phyloP scores from a whole-genome alignment of 139 green algal species.

The Chlamydomonas sphaeroides region DNA sequence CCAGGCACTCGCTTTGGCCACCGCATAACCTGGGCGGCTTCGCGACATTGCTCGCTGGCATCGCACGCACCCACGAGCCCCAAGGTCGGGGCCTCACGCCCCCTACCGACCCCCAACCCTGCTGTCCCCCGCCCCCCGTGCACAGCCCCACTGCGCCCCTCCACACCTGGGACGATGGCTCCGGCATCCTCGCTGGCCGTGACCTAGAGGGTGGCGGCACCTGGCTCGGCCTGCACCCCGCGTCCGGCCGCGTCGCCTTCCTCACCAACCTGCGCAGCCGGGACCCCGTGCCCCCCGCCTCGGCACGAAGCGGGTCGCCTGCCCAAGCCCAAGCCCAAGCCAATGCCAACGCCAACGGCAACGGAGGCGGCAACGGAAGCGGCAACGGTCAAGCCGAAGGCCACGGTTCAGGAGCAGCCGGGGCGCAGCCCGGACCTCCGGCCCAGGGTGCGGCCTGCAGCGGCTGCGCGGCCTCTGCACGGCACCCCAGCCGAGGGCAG shows the following conservation, averaged over 20 bases:
- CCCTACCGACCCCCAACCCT: background rate
- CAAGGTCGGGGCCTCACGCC: background rate
- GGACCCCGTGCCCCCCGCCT: background rate
- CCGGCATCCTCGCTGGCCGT: slow-evolving; percentile 63
- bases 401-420: no score
- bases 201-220: slow-evolving; percentile 69
- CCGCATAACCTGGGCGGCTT: background rate
- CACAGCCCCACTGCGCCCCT: slow-evolving; percentile 61
- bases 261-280: slow-evolving; percentile 75
- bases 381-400: no score
- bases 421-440: no score
- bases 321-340: no score
- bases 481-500: slow-evolving; percentile 55
- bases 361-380: background rate
- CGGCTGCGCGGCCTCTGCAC: no score
- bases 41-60: background rate
- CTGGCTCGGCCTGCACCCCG: slow-evolving; percentile 71
- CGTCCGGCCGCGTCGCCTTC: slow-evolving; percentile 59
- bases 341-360: background rate
- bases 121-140: background rate
- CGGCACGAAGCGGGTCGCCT: no score
- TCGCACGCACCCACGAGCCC: background rate
- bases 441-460: no score
- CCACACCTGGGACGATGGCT: slow-evolving; percentile 65
- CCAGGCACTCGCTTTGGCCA: no score